These are phyloP conservation scores for Candida parachauliodes DNA, from an alignment of 805 yeast species.

Conservation along the genomic window DNA sequence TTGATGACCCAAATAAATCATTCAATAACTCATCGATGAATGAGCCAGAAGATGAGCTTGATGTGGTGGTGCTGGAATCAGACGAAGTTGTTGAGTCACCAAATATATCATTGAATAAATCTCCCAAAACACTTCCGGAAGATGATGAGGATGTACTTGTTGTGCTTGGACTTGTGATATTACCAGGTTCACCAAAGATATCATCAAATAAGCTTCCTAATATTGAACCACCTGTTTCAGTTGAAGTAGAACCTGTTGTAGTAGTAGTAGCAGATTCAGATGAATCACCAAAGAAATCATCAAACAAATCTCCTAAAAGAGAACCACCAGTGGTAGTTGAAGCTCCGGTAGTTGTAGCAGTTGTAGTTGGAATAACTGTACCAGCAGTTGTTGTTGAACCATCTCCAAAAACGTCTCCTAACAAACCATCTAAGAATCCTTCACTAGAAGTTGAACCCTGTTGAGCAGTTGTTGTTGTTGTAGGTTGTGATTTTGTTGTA, in stretches of 20 bases:
- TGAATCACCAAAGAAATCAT: constrained; percentile 3
- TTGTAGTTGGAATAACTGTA: not conserved
- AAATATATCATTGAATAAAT: constrained; percentile 6
- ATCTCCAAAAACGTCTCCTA: constrained; percentile 3
- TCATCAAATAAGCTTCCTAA: constrained; percentile 1
- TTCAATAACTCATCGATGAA: constrained; percentile 6
- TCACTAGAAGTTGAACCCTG: not conserved
- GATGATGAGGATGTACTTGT: not conserved
- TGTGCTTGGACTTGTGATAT: not conserved
- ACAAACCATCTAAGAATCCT: not conserved
- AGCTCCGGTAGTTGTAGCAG: constrained; percentile 1
- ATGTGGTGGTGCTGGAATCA: not conserved
- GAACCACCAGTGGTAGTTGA: constrained; percentile 3
- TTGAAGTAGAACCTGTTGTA: not conserved
- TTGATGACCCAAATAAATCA: constrained; percentile 3
- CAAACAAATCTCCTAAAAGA: constrained; percentile 2
- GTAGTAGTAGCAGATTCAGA: not conserved
- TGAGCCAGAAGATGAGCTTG: constrained; percentile 7
- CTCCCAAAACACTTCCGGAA: constrained; percentile 3
- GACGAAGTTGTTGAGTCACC: constrained; percentile 1
- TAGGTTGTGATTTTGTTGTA: constrained; percentile 1
- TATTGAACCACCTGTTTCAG: not conserved
- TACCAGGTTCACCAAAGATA: constrained; percentile 2
- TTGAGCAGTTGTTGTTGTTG: not conserved
- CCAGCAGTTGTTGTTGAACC: not conserved